Evolutionary conservation across 164 flowering plant species (phyloP), one percentile per base, ranked within the genome.

Genomic region (Tetracentron sinense): DNA sequence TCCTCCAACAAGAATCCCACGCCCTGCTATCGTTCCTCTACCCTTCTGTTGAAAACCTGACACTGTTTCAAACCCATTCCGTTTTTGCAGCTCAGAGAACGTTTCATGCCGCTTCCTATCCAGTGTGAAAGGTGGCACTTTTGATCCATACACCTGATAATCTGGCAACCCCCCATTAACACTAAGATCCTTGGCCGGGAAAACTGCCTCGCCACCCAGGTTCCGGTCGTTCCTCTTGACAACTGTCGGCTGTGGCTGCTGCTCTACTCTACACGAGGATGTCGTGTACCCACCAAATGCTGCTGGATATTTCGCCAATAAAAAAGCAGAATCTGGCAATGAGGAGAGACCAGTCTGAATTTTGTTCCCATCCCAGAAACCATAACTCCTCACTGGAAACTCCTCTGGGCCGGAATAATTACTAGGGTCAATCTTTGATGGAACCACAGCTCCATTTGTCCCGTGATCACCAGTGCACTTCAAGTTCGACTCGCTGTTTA

Each of bases 341-440:
- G 85, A 49, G 21, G 92, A 38, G 35, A 74, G 72, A 10, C 85
- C 85, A 26, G 83, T 83, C 54, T 78, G 90, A 47, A 81, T 75
- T 58, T 78, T 80, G 72, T 57, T 83, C 54, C 92, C 93, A 72
- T 88, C 97, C 97, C 96, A 90, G 54, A 72, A 80, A 11, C 86
- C 86, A 62, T 75, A 80, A 71, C 79, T 81, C 68, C 68, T 74
- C 38, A 74, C n/a, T 0, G 87, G 89, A 63, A 72, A 69, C 59
- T 82, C 84, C 57, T 84, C 89, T 21, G 66, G 52, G 38, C 81
- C 80, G 25, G 63, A 31, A 63, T 67, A 65, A 53, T 58, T 73
- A 60, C 58, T 63, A 20, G 63, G 60, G 35, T 80, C 84, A 61
- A 73, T 64, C 73, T 78, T 82, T 22, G 64, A 22, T 6, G 62